Conservation (phyloP, 345 rosid species). For the Rhodamnia rubescens region DNA sequence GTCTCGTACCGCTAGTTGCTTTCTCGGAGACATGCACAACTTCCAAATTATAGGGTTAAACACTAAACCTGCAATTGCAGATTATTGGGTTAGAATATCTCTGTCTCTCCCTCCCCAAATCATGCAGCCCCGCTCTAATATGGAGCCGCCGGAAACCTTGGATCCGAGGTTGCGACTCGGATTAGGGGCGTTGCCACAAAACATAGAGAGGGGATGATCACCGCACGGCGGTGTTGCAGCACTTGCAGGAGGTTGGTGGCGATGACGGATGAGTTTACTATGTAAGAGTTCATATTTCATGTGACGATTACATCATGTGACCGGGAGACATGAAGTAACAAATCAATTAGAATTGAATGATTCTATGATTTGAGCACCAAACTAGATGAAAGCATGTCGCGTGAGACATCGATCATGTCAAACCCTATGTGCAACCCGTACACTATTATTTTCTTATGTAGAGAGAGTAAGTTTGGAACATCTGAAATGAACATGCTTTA, state of each 20-base stretch:
- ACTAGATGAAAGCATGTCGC: fast-evolving
- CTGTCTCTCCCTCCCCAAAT: neutral
- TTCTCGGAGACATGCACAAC: neutral
- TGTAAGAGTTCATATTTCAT: neutral
- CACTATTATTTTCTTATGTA: neutral
- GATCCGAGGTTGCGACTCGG: no score
- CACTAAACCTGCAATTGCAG: neutral
- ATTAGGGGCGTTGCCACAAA: neutral
- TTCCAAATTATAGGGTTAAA: neutral
- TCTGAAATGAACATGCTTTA: neutral
- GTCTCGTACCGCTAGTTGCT: neutral
- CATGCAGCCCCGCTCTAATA: neutral
- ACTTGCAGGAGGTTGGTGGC: neutral
- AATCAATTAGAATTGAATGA: neutral
- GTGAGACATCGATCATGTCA: neutral
- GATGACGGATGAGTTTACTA: fast-evolving
- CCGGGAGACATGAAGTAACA: neutral
- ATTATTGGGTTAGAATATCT: neutral
- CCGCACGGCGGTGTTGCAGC: neutral
- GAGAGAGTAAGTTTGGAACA: neutral
- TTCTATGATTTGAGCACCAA: neutral
- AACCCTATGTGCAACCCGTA: neutral
- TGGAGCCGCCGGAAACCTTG: neutral
- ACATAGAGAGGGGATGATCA: neutral
- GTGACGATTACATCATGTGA: fast-evolving